Conservation (phyloP, 2,329 filamentous ascomycete species). For the Cryphonectria radicalis region DNA sequence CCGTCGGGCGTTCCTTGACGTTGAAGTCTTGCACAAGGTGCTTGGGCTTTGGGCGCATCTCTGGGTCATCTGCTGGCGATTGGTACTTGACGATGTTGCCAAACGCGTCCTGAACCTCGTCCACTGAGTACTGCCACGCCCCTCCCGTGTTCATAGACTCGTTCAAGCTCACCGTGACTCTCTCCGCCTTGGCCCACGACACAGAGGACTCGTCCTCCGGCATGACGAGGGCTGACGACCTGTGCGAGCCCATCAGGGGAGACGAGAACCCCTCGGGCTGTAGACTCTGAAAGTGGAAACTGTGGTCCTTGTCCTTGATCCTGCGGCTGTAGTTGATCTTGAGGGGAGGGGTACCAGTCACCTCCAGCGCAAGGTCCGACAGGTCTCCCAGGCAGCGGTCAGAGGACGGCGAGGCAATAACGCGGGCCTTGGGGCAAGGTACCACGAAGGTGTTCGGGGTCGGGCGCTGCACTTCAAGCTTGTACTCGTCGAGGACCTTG, state of each 20-base stretch:
- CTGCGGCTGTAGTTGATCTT: slow-evolving; percentile 91
- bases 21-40: slow-evolving; percentile 76
- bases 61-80: slow-evolving; percentile 67
- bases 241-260: slow-evolving; percentile 68
- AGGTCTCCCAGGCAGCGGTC: slow-evolving; percentile 85
- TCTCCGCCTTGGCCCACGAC: slow-evolving; percentile 79
- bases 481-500: slow-evolving; percentile 89
- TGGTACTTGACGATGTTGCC: slow-evolving; percentile 84
- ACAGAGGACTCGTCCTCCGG: slow-evolving; percentile 64
- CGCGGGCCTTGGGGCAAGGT: slow-evolving; percentile 77
- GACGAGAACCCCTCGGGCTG: slow-evolving; percentile 86
- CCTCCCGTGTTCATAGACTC: slow-evolving; percentile 83
- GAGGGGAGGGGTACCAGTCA: slow-evolving; percentile 86
- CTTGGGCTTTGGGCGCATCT: slow-evolving; percentile 62
- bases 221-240: slow-evolving; percentile 60
- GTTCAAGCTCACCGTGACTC: slow-evolving; percentile 81
- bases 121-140: slow-evolving; percentile 86
- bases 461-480: slow-evolving; percentile 83
- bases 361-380: slow-evolving; percentile 81
- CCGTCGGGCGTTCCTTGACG: slow-evolving; percentile 83
- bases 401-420: slow-evolving; percentile 64
- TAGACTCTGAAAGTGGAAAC: slow-evolving; percentile 89
- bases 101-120: slow-evolving; percentile 89
- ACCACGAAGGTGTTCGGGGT: slow-evolving; percentile 82
- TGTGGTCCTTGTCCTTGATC: slow-evolving; percentile 81